Evolutionary conservation across 2,329 filamentous ascomycete genomes (phyloP), one percentile per base, ranked within the genome.

Genomic region (Blumeria graminis): DNA sequence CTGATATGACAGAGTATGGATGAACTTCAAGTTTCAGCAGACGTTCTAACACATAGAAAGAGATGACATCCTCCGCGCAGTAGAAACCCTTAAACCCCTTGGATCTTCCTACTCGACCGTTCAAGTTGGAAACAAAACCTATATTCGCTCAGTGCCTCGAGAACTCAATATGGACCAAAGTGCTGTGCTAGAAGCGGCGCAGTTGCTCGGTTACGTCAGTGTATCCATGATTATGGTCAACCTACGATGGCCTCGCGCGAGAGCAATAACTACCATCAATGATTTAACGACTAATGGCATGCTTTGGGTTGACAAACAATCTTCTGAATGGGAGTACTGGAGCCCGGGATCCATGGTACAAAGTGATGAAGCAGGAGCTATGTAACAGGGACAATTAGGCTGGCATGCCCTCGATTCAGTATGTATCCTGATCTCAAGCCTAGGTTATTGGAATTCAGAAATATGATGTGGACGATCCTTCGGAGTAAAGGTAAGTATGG

Each of bases 131-230:
- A 80, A 80, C 61, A 85, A 84, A 65, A 78, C 84, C 59, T 92
- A 94, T 69, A 90, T 98, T 56, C 80, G 92, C 33, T 94, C 87
- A 3, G 82, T 98, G 43, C 92, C 92, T 1, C 92, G 93, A 68
- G 92, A 98, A 70, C 76, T 98, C 60, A 95, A 94, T 67, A 89
- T 80, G 13, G 92, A 98, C 67, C 92, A 98, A 71, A 86, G 85
- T 54, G 86, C 83, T 1, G 90, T 94, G 11, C 76, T 98, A 6
- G 92, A 96, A 71, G 89, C 85, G 0, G 86, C 87, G 7, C 87
- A 95, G 68, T 74, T 95, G 9, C 72, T 95, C 9, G 90, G 92
- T 0, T 94, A 87, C 65, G 85, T 96, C 55, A 94, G 83, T 57
- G 78, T 94, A 14, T 84, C 84, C 0, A 93, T 96, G 84, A 71